Evolutionary conservation across 2,329 filamentous ascomycete species (phyloP).

Genomic region (Leptographium procerum): DNA sequence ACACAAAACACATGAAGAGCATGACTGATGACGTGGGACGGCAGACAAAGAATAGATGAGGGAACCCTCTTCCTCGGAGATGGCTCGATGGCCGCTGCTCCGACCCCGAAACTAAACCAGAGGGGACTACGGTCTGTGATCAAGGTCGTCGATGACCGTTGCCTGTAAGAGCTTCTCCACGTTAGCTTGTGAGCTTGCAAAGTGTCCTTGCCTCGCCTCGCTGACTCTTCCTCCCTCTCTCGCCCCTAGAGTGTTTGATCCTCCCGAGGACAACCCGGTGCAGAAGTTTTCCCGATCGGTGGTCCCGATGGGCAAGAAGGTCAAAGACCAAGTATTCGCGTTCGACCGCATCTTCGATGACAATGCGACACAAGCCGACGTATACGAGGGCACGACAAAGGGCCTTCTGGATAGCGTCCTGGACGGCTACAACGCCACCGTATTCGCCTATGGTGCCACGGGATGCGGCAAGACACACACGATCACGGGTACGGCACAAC

Average conservation of each 20-base stretch:
- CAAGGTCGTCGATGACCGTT: conserved; percentile 92
- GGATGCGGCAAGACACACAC: conserved; percentile 98
- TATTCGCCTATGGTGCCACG: conserved; percentile 96
- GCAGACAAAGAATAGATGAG: conserved; percentile 53
- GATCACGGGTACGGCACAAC: conserved; percentile 81
- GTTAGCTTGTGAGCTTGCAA: neutral
- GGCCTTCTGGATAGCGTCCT: conserved; percentile 86
- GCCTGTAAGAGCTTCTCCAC: conserved; percentile 58
- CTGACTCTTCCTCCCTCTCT: too few species aligned
- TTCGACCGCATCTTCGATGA: conserved; percentile 98
- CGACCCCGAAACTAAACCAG: conserved; percentile 71
- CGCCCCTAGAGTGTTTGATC: conserved; percentile 98
- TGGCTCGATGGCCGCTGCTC: conserved; percentile 79
- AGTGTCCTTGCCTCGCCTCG: too few species aligned
- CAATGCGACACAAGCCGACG: conserved; percentile 79
- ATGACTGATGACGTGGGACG: neutral
- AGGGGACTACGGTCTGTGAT: conserved; percentile 85
- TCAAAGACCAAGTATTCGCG: conserved; percentile 94
- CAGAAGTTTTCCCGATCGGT: conserved; percentile 78
- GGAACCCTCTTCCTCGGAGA: conserved; percentile 90
- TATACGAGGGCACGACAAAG: conserved; percentile 89
- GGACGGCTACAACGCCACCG: conserved; percentile 96
- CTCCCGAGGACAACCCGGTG: conserved; percentile 86
- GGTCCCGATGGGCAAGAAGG: conserved; percentile 73
- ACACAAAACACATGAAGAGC: too few species aligned